Conservation (phyloP, 139 green algal genomes). For the Micractinium sp. region DNA sequence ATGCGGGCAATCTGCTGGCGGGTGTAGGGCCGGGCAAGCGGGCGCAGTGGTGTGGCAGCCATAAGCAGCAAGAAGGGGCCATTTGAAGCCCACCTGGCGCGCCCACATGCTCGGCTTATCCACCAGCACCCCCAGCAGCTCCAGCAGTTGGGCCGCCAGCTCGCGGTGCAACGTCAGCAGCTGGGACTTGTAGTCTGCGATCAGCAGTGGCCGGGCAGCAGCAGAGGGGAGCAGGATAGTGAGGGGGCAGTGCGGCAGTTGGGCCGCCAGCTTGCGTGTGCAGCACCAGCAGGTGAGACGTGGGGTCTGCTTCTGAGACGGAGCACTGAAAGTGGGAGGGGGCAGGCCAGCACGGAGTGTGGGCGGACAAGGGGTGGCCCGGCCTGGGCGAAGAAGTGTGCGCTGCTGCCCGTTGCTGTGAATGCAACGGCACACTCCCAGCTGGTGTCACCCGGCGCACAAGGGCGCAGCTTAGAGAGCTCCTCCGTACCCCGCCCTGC, state of each 20-base stretch:
- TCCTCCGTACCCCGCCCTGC: not conserved
- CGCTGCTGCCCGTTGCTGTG: too few species aligned
- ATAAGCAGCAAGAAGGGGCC: not conserved
- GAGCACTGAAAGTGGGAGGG: too few species aligned
- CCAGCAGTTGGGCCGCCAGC: conserved; percentile 60
- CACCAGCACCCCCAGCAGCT: conserved; percentile 60
- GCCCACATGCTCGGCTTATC: conserved; percentile 57
- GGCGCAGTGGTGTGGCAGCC: not conserved
- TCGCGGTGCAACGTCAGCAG: conserved; percentile 66
- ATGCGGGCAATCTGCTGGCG: too few species aligned
- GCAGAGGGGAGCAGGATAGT: not conserved
- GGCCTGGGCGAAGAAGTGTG: too few species aligned
- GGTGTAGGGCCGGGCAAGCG: not conserved
- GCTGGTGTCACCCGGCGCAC: too few species aligned
- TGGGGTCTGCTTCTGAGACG: too few species aligned
- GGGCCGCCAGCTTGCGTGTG: not conserved
- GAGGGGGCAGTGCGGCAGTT: not conserved
- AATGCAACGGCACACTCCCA: too few species aligned
- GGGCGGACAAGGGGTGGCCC: too few species aligned
- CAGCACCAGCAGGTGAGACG: not conserved
- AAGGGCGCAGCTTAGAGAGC: too few species aligned
- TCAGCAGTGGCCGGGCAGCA: not conserved
- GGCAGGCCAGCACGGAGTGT: too few species aligned
- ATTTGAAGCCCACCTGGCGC: conserved; percentile 43
- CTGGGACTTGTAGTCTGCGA: conserved; percentile 57